Percentiles rank a stretch among this genome's conserved stretches.
These are phyloP conservation scores for Euphorbia celastroides DNA, from an alignment of 441 rosid genomes.

Conservation along the genomic window DNA sequence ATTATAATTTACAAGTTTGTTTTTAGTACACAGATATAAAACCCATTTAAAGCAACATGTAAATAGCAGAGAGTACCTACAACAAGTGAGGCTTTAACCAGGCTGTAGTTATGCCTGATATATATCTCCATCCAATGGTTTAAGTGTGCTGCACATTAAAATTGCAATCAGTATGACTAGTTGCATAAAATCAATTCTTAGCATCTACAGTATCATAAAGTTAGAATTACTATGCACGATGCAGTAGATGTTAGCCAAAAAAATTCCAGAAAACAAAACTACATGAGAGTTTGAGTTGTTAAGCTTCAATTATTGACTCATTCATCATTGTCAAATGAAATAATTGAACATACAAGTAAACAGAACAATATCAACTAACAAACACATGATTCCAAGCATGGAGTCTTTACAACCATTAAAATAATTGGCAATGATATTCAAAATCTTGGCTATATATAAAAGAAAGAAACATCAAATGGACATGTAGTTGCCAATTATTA, in stretches of 20 bases:
- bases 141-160: slow-evolving; percentile 64
- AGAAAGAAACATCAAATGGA: not conserved
- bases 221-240: not conserved
- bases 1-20: not conserved
- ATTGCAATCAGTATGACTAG: not conserved
- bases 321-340: too few relatives aligned
- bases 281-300: too few relatives aligned
- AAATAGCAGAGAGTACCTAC: slow-evolving; percentile 42
- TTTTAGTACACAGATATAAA: slow-evolving; percentile 6
- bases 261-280: too few relatives aligned
- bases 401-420: not conserved
- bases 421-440: not conserved
- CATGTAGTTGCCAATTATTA: not conserved
- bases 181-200: too few relatives aligned
- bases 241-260: too few relatives aligned
- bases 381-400: not conserved
- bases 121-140: slow-evolving; percentile 87
- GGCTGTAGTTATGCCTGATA: slow-evolving; percentile 51
- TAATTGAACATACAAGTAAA: not conserved
- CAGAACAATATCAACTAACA: not conserved
- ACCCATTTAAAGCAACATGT: not conserved
- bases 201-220: not conserved
- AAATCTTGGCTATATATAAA: not conserved
- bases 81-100: slow-evolving; percentile 52
- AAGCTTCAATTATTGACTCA: not conserved